Evolutionary conservation across 2,329 filamentous ascomycete genomes (phyloP), one percentile per base, ranked within the genome.

Genomic region (Cadophora sp.): DNA sequence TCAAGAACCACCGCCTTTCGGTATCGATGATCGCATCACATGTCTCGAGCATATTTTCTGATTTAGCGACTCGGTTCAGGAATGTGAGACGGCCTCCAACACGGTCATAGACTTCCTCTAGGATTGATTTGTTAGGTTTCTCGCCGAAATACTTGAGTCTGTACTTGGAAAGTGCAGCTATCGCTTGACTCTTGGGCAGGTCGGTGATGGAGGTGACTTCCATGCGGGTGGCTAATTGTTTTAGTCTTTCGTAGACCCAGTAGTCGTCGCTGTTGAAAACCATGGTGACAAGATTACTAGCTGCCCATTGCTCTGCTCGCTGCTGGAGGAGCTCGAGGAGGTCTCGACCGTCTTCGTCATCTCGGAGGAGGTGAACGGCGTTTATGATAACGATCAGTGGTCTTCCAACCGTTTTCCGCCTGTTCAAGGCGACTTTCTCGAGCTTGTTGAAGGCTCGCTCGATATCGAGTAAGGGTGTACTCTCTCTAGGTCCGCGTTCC

Each of bases 241-340:
- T 97, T 63, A 99, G 83, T 16, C 94, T 88, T 79, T 99, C 96
- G 76, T 97, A 98, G 0, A 99, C 92, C 96, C 96, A 99, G 81
- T 97, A 99, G 78, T 98, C 96, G 79, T 99, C 96, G 64, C 90
- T 94, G 80, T 97, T 98, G 82, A 99, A 94, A 40, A 99, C 90
- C 84, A 93, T 87, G 0, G 96, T 98, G 34, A 97, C 92, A 9
- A 99, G 86, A 72, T 93, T 95, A 24, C 92, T 89, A 1, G 95
- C 96, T 1, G 96, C 95, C 96, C 96, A 99, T 79, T 96, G 92
- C 80, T 99, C 96, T 1, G 96, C 95, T 37, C 94, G 89, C 78
- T 99, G 96, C 77, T 99, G 96, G 34, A 99, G 89, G 61, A 99
- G 87, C 79, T 99, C 96, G 51, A 99, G 89, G 16, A 99, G 83